phyloP scores from a whole-genome alignment of 371 early-diverging fungal genomes.

The Nematocida sp. region DNA sequence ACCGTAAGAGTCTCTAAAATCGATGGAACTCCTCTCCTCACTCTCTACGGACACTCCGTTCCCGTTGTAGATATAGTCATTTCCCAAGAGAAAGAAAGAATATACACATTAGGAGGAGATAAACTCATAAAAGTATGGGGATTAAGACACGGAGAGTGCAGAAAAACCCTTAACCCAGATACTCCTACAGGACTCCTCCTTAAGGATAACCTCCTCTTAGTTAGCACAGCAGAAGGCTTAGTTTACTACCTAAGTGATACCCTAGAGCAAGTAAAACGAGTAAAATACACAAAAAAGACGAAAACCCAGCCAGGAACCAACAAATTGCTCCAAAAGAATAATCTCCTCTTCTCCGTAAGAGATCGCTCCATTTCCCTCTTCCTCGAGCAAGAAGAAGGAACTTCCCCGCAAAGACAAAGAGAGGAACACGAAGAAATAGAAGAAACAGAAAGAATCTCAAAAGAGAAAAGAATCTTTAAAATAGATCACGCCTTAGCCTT shows the following conservation, averaged over 20 bases:
- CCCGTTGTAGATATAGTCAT: slow-evolving; percentile 61
- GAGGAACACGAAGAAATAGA: neutral
- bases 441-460: slow-evolving; percentile 28
- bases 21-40: slow-evolving; percentile 42
- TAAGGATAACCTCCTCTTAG: slow-evolving; percentile 24
- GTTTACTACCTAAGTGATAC: slow-evolving; percentile 43
- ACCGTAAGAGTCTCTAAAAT: slow-evolving; percentile 58
- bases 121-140: slow-evolving; percentile 67
- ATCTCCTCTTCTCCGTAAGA: neutral
- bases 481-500: neutral
- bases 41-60: slow-evolving; percentile 66
- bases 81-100: slow-evolving; percentile 39
- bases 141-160: slow-evolving; percentile 66
- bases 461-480: slow-evolving; percentile 29
- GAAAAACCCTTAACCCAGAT: slow-evolving; percentile 61
- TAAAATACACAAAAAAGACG: slow-evolving; percentile 29
- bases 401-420: slow-evolving; percentile 11
- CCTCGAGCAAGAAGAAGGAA: slow-evolving; percentile 29
- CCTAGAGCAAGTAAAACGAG: slow-evolving; percentile 21
- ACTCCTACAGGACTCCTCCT: slow-evolving; percentile 45
- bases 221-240: slow-evolving; percentile 23
- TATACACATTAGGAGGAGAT: slow-evolving; percentile 63
- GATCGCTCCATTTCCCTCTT: slow-evolving; percentile 30
- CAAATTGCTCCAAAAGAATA: neutral
- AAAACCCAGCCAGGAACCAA: slow-evolving; percentile 24